Base-by-base conservation (phyloP, 179 eudicot genomes). In the Spinacia oleracea region DNA sequence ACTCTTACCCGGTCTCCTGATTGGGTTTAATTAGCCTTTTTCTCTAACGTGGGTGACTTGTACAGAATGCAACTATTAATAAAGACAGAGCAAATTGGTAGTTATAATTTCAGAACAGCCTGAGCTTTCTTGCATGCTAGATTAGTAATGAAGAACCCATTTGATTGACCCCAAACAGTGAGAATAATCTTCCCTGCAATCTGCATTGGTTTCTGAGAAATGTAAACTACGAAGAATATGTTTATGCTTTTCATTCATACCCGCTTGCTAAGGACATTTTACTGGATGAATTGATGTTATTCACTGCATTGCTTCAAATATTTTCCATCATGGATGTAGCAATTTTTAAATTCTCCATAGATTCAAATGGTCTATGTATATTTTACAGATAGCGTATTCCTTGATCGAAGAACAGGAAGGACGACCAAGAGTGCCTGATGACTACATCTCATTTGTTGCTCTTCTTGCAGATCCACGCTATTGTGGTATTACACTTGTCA, bases 401-500 rank as follows among this genome's bases (percentile, higher is more conserved):
- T 86, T 94, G 72, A 90, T 93, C 71, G 93, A 93, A 84, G 98
- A 93, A 81, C 98, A 93, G 81, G 90, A 86, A 86, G 97, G 97
- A 69, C 84, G 85, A 50, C 78, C 83, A 74, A 89, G 89, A 85
- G 77, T 81, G 53, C 86, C 83, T 16, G 91, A 87, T 87, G 94
- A 91, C 83, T 90, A 89, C 82, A 94, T 94, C 75, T 94, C 98
- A 35, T 93, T 94, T 89, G 98, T 94, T 83, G 86, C 87, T 69
- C 97, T 94, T 79, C 94, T 94, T 86, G 97, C 98, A 29, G 98
- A 94, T 87, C 85, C 90, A 75, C 94, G 89, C 82, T 94, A 93
- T 88, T 91, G 98, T 84, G 98, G 98, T 93, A 90, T 79, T 80
- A 63, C 72, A 64, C 83, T 78, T 84, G 80, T 82, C 84, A 74